Evolutionary conservation across 2,329 filamentous ascomycete species (phyloP), one percentile per base, ranked within the genome.

Genomic region (Hirsutella minnesotensis): DNA sequence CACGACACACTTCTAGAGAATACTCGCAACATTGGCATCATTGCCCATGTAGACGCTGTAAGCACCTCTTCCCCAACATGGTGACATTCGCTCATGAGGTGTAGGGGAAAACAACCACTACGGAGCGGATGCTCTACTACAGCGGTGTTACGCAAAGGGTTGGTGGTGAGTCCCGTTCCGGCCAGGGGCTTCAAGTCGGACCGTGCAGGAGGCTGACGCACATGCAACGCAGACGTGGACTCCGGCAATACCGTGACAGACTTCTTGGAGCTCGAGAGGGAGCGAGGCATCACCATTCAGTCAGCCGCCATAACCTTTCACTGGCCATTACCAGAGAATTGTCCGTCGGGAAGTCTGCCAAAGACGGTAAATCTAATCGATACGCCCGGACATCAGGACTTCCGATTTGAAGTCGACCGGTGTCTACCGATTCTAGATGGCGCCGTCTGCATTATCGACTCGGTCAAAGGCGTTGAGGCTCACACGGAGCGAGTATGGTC

Each of bases 81-180:
- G 2, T 5, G 31, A 12, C n/a, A 18, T 3, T 40, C 5, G 19
- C 41, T 51, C 12, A 57, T 39, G 30, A 34, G 3, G 9, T 37
- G 16, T 42, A 78, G 74, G 92, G 92, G 9, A 98, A 98, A 70
- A 98, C 92, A 1, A 96, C 92, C 0, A 98, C 92, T 0, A 96
- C 92, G 3, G 92, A 98, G 77, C 88, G 92, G 45, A 96, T 96
- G 90, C 83, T 98, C 56, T 96, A 88, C 59, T 95, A 95, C 57
- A 94, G 87, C 59, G 90, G 92, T 39, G 81, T 89, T 48, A 94
- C 89, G 9, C 75, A 86, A 50, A 75, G 89, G 61, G 79, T 95
- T 56, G 92, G 92, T 66, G 74, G 74, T 75, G 56, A 39, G 70
- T 60, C 16, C 9, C n/a, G n/a, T 5, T 29, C 27, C 4, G 4